Conservation (phyloP, 2,329 filamentous ascomycete genomes). For the Ilyonectria mors-panacis region DNA sequence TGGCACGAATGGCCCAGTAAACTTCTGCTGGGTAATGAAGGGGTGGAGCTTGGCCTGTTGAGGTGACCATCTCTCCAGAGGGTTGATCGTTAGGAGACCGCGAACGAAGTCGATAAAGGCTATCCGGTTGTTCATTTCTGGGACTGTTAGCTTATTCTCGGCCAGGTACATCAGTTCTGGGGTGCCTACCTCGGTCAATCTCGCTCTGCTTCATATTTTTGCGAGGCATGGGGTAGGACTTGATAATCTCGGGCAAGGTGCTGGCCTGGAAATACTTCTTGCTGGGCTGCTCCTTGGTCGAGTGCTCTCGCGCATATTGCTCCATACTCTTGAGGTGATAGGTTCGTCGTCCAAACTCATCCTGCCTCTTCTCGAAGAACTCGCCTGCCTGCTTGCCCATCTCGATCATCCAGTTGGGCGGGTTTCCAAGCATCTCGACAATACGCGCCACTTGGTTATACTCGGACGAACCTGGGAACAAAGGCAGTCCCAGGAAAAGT, state of each 20-base stretch:
- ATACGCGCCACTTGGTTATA: constrained; percentile 99
- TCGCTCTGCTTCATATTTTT: constrained; percentile 99
- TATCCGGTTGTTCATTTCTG: constrained; percentile 98
- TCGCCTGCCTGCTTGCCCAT: constrained; percentile 98
- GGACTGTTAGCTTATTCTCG: constrained; percentile 38
- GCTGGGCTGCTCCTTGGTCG: constrained; percentile 97
- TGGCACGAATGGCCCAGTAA: constrained; percentile 94
- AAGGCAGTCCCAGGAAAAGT: constrained; percentile 91
- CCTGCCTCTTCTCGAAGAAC: constrained; percentile 93
- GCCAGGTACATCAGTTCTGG: not conserved
- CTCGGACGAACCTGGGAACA: constrained; percentile 97
- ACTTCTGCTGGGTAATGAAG: constrained; percentile 99
- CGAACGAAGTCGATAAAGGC: constrained; percentile 99
- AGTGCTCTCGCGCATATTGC: constrained; percentile 95
- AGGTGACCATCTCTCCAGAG: constrained; percentile 96
- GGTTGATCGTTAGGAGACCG: constrained; percentile 93
- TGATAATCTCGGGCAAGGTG: constrained; percentile 96
- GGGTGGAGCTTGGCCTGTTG: constrained; percentile 98
- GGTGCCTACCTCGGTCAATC: constrained; percentile 88
- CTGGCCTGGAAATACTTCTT: constrained; percentile 99
- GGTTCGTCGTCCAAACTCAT: constrained; percentile 92
- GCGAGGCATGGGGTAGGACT: constrained; percentile 96
- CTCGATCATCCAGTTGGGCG: constrained; percentile 98
- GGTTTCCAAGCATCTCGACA: constrained; percentile 97
- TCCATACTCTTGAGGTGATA: constrained; percentile 98